Conservation (phyloP, 2,329 filamentous ascomycete species). For the Diplodia mutila region DNA sequence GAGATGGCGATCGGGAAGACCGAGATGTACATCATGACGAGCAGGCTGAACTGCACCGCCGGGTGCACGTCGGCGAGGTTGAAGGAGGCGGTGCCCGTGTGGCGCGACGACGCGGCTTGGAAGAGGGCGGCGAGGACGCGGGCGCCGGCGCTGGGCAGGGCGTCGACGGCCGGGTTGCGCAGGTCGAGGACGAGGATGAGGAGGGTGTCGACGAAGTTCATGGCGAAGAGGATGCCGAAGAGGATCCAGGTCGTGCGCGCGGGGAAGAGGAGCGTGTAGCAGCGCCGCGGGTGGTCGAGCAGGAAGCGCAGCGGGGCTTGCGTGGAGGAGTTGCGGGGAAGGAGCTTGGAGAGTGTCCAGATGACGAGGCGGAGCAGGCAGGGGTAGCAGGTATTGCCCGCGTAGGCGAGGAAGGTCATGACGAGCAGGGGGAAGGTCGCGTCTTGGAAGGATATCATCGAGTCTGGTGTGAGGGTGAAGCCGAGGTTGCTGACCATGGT, state of each 20-base stretch:
- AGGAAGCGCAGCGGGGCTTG: slow-evolving; percentile 59
- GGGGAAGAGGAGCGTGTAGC: slow-evolving; percentile 66
- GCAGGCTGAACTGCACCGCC: slow-evolving; percentile 59
- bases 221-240: slow-evolving; percentile 51
- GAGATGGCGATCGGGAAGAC: slow-evolving; percentile 63
- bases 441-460: slow-evolving; percentile 63
- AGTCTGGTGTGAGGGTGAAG: slow-evolving; percentile 59
- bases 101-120: slow-evolving; percentile 57
- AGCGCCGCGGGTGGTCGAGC: slow-evolving; percentile 65
- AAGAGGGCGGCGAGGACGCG: slow-evolving; percentile 61
- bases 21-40: slow-evolving; percentile 69
- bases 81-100: slow-evolving; percentile 53
- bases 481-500: slow-evolving; percentile 60
- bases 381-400: slow-evolving; percentile 62
- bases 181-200: slow-evolving; percentile 42
- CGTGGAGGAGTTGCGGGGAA: slow-evolving; percentile 45
- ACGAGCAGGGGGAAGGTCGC: slow-evolving; percentile 52
- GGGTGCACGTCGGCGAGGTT: slow-evolving; percentile 53
- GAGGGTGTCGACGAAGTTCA: slow-evolving; percentile 56
- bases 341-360: slow-evolving; percentile 58
- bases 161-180: slow-evolving; percentile 53
- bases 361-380: slow-evolving; percentile 62
- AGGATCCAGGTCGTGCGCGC: slow-evolving; percentile 61
- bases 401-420: slow-evolving; percentile 54
- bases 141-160: slow-evolving; percentile 46